Base-by-base conservation (phyloP, 2,329 filamentous ascomycete genomes). In the Conoideocrella luteorostrata region DNA sequence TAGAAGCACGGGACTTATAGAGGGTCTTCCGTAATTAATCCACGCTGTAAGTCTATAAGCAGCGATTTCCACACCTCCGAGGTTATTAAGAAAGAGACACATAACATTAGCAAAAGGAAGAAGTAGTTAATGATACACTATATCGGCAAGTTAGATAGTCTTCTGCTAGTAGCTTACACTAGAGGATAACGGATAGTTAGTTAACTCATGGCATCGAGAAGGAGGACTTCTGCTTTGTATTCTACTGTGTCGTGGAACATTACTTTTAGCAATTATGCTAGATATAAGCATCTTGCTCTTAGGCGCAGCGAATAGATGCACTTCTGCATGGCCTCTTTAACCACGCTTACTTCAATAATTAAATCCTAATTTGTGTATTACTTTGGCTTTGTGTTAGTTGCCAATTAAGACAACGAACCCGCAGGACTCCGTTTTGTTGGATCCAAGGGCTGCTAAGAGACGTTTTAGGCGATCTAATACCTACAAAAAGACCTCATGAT, bases 31-130 rank as follows among this genome's bases (percentile, higher is more conserved):
- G 23, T 29, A 44, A 26, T 39, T n/a, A 21, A 50, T 30, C 50
- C 50, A 52, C 13, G 29, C 17, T 35, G 20, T 18, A 15, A 52
- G 28, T 18, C 26, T 37, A 18, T 21, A 20, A 24, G 47, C 38
- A 17, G 44, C 47, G 18, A 37, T 39, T 30, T 34, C 20, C 18
- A 48, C 43, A 21, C 48, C 48, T 22, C 50, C 50, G 24, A 52
- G 23, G 41, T 52, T 48, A 21, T 48, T 40, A 12, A 52, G 41
- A 21, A 52, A 52, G 30, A 52, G 21, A 29, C 50, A 52, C 17
- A 52, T 26, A 29, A 50, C 48, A 38, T 52, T 48, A 7, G 45
- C 46, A 29, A 43, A 50, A 21, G 50, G 45, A 35, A 52, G 42
- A 21, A 52, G 28, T 6, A 38, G 13, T 21, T 24, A 23, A 30